Evolutionary conservation across 768 basidiomycete species (phyloP), one percentile per base, ranked within the genome.

Genomic region (Dentipellis fragilis): DNA sequence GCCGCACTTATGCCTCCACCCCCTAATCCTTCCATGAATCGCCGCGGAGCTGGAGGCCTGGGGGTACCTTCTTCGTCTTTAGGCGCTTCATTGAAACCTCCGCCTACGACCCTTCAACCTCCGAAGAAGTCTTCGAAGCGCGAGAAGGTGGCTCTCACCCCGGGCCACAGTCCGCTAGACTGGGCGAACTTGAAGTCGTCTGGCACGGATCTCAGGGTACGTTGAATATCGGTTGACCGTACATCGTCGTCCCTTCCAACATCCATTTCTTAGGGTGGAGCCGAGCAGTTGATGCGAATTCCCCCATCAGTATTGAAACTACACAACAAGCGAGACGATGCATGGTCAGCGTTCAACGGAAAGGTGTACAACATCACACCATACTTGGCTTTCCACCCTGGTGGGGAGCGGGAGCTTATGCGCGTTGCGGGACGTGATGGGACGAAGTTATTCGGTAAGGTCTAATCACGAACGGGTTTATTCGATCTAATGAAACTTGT

Each of bases 341-440:
- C 92, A 0, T 99, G 96, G 96, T 80, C 92, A 12, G 85, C 83
- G 0, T 84, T 97, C 72, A 81, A 85, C 62, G 93, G 92, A 54
- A 93, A 89, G 66, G 93, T 99, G 16, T 99, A 99, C 72, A 97
- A 97, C 66, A 89, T 99, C 51, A 93, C 93, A 2, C 81, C 89
- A 0, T 99, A 96, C 70, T 70, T 96, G 6, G 73, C 84, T 2
- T 99, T 85, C 64, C 95, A 98, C 69, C 95, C 95, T 1, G 95
- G 95, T 6, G 95, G 95, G 12, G 93, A 87, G 73, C 85, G 84
- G 60, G 92, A 98, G 67, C 74, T 99, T 46, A 88, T 99, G 91
- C 80, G 95, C 17, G 88, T 88, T 19, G 96, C 94, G 9, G 96
- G 96, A 0, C 76, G 93, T 55, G 96, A 99, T 65, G 96, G 95